Evolutionary conservation across 2,329 filamentous ascomycete species (phyloP).

Genomic region (Fusarium euwallaceae): DNA sequence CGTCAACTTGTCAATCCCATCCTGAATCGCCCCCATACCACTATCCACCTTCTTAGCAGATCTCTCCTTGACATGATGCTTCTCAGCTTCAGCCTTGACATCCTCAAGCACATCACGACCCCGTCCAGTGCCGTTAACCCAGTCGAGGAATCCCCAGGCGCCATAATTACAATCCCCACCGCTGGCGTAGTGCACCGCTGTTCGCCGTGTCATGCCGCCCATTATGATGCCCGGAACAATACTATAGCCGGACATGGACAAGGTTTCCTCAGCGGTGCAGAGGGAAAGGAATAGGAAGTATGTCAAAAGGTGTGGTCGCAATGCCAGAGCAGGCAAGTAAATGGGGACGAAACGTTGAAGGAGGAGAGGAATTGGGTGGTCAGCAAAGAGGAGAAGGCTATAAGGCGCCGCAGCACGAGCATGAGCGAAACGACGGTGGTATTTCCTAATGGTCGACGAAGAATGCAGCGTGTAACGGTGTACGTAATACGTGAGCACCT

Average conservation of each 20-base stretch:
- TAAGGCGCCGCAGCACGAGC: slow-evolving; percentile 67
- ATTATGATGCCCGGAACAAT: slow-evolving; percentile 67
- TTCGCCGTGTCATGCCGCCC: slow-evolving; percentile 61
- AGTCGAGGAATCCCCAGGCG: slow-evolving; percentile 73
- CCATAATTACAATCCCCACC: slow-evolving; percentile 71
- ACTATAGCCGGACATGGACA: slow-evolving; percentile 77
- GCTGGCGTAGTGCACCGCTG: slow-evolving; percentile 67
- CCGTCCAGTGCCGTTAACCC: slow-evolving; percentile 68
- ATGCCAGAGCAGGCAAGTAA: slow-evolving; percentile 73
- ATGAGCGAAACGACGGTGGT: slow-evolving; percentile 65
- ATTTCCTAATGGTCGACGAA: slow-evolving; percentile 52
- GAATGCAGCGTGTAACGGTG: slow-evolving; percentile 80
- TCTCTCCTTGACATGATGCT: slow-evolving; percentile 64
- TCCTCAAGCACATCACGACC: slow-evolving; percentile 67
- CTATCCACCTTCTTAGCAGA: slow-evolving; percentile 51
- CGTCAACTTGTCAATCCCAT: slow-evolving; percentile 50
- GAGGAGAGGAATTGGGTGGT: slow-evolving; percentile 76
- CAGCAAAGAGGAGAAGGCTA: slow-evolving; percentile 73
- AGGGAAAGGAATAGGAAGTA: slow-evolving; percentile 75
- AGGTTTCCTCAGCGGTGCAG: slow-evolving; percentile 74
- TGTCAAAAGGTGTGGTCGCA: slow-evolving; percentile 79
- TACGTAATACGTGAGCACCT: slow-evolving; percentile 78
- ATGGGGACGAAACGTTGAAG: slow-evolving; percentile 74
- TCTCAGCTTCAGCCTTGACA: slow-evolving; percentile 67
- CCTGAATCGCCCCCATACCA: slow-evolving; percentile 51